Percentiles rank a stretch among this genome's conserved stretches.
Evolutionary conservation across 139 green algal species (phyloP).

Genomic region (Picochlorum sp.): DNA sequence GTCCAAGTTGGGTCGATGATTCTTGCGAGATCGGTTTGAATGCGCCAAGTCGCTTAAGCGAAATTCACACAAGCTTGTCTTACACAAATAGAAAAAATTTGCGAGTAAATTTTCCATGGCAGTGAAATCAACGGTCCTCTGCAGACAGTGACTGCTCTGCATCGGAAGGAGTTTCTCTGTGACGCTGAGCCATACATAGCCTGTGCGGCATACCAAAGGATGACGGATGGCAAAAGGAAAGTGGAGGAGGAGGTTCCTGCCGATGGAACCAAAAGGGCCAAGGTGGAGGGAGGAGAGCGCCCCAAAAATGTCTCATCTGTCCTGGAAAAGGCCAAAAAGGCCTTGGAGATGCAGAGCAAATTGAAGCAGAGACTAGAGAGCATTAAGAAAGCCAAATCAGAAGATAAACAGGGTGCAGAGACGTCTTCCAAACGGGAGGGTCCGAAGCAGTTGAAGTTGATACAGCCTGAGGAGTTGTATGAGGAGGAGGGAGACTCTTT

Average conservation of each 20-base stretch:
- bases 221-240: background rate
- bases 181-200: no score
- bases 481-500: slow-evolving; percentile 21
- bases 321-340: slow-evolving; percentile 30
- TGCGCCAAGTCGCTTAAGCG: no score
- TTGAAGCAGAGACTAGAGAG: slow-evolving; percentile 17
- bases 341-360: slow-evolving; percentile 28
- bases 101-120: no score
- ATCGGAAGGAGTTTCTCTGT: no score
- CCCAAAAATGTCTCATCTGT: slow-evolving; percentile 13
- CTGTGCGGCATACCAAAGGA: no score
- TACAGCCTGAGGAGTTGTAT: no score
- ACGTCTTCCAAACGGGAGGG: background rate
- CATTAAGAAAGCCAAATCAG: slow-evolving; percentile 10
- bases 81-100: no score
- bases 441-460: background rate
- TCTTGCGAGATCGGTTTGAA: no score
- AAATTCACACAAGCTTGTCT: no score
- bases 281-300: background rate
- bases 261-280: background rate
- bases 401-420: background rate
- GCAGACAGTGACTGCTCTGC: no score
- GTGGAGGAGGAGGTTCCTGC: background rate
- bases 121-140: no score
- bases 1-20: no score